phyloP scores from a whole-genome alignment of 345 rosid genomes.

The Sapria himalayana region DNA sequence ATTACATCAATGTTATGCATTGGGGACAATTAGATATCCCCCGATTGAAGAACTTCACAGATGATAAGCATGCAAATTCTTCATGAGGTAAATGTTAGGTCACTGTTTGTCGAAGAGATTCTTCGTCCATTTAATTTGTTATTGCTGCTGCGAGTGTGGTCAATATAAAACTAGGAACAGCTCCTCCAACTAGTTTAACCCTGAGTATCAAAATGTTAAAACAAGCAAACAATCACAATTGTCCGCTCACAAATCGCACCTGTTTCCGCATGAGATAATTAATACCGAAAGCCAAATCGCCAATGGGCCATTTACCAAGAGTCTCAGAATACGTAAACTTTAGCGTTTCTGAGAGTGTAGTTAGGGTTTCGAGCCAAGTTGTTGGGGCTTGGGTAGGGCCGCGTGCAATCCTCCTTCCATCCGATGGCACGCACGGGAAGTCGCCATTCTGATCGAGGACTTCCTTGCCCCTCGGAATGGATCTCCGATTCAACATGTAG shows the following conservation, averaged over 20 bases:
- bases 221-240: too few species aligned
- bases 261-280: conserved; percentile 76
- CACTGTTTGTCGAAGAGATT: too few species aligned
- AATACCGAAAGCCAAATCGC: conserved; percentile 89
- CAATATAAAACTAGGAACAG: too few species aligned
- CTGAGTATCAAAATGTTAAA: too few species aligned
- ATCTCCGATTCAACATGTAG: conserved; percentile 34
- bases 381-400: conserved; percentile 90
- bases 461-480: conserved; percentile 21
- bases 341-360: conserved; percentile 71
- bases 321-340: conserved; percentile 88
- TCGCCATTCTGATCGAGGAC: conserved; percentile 18
- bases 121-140: too few species aligned
- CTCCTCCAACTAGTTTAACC: too few species aligned
- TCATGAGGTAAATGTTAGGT: too few species aligned
- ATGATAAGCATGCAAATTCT: too few species aligned
- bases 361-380: conserved; percentile 74
- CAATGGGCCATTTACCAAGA: conserved; percentile 94
- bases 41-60: too few species aligned
- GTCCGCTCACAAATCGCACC: conserved; percentile 35
- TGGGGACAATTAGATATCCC: too few species aligned
- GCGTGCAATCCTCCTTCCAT: conserved; percentile 39
- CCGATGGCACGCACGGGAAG: conserved; percentile 42
- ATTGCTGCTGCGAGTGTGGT: too few species aligned
- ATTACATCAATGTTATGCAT: too few species aligned